These are phyloP conservation scores for Lactarius vividus DNA, from an alignment of 768 basidiomycete genomes.

Conservation along the genomic window DNA sequence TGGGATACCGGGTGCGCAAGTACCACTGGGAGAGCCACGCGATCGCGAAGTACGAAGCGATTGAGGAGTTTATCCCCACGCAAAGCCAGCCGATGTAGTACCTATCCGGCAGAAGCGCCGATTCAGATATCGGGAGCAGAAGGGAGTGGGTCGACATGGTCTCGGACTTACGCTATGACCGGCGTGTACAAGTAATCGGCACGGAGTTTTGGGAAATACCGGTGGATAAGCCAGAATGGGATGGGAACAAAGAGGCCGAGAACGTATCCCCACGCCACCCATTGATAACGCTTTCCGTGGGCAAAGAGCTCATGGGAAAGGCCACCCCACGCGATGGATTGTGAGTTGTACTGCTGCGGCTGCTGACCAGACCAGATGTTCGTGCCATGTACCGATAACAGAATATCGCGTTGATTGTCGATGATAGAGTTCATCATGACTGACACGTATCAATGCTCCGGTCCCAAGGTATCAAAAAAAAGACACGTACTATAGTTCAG, in stretches of 20 bases:
- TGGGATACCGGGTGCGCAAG: conserved; percentile 37
- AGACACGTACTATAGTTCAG: conserved; percentile 35
- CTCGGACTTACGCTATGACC: conserved; percentile 38
- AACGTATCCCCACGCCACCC: conserved; percentile 48
- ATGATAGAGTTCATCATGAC: conserved; percentile 62
- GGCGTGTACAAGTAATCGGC: conserved; percentile 50
- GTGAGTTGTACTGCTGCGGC: conserved; percentile 49
- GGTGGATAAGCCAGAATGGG: conserved; percentile 51
- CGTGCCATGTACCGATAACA: conserved; percentile 55
- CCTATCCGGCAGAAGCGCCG: conserved; percentile 28
- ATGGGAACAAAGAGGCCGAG: conserved; percentile 51
- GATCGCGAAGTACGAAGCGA: conserved; percentile 42
- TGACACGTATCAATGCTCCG: neutral
- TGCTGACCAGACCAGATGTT: conserved; percentile 51
- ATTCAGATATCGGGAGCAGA: neutral
- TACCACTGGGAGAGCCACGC: conserved; percentile 49
- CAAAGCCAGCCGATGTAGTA: conserved; percentile 51
- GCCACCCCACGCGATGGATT: conserved; percentile 53
- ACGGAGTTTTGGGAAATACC: conserved; percentile 44
- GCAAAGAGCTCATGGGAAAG: conserved; percentile 27
- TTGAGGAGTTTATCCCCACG: conserved; percentile 50
- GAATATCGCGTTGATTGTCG: conserved; percentile 46
- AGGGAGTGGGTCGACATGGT: conserved; percentile 3
- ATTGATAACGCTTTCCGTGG: conserved; percentile 38
- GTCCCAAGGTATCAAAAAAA: neutral